Evolutionary conservation across 2,329 filamentous ascomycete genomes (phyloP).

Genomic region (Cercospora janseana): DNA sequence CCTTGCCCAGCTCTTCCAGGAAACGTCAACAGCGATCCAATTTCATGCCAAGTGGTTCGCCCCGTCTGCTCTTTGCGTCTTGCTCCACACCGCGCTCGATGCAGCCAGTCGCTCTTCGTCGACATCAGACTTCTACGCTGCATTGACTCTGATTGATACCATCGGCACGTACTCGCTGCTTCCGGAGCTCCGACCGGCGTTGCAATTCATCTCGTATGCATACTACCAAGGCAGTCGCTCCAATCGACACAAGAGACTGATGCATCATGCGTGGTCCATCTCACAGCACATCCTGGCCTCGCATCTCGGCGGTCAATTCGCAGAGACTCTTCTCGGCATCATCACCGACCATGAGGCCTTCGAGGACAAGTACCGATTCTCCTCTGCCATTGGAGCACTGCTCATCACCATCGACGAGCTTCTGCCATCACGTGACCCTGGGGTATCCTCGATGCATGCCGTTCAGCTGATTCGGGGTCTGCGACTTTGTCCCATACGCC

Average conservation of each 20-base stretch:
- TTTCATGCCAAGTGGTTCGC: slow-evolving; percentile 38
- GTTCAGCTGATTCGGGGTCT: slow-evolving; percentile 25
- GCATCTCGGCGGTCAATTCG: slow-evolving; percentile 32
- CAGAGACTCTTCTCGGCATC: slow-evolving; percentile 29
- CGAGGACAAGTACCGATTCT: slow-evolving; percentile 27
- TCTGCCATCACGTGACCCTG: slow-evolving; percentile 15
- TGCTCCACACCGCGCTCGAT: slow-evolving; percentile 30
- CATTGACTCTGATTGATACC: slow-evolving; percentile 33
- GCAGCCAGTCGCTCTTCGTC: slow-evolving; percentile 30
- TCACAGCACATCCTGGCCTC: slow-evolving; percentile 33
- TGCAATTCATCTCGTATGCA: slow-evolving; percentile 33
- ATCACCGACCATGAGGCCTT: slow-evolving; percentile 25
- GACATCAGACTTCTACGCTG: slow-evolving; percentile 33
- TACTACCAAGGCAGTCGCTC: slow-evolving; percentile 36
- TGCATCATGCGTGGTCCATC: slow-evolving; percentile 30
- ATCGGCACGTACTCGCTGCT: slow-evolving; percentile 33
- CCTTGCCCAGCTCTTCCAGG: slow-evolving; percentile 26
- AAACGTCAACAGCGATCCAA: slow-evolving; percentile 28
- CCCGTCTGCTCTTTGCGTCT: slow-evolving; percentile 24
- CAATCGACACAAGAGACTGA: slow-evolving; percentile 33
- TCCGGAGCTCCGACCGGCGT: slow-evolving; percentile 26
- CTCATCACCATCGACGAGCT: slow-evolving; percentile 33
- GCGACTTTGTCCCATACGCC: slow-evolving; percentile 14
- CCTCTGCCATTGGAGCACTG: slow-evolving; percentile 33
- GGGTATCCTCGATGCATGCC: slow-evolving; percentile 15